Base-by-base conservation (phyloP, 345 rosid species). In the Turritis glabra region DNA sequence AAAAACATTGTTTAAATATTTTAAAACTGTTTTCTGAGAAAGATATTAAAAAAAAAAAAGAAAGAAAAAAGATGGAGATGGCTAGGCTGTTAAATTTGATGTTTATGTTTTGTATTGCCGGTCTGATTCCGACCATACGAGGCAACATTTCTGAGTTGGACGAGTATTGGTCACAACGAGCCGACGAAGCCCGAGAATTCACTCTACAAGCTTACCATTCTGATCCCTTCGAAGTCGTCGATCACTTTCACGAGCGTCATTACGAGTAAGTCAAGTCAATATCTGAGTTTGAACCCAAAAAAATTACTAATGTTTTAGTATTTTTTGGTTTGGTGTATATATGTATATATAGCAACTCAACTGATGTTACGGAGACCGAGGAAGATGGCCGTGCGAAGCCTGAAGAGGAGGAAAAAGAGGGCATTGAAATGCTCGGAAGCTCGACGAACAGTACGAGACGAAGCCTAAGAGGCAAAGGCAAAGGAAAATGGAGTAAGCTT, bases 161-260 rank as follows among this genome's bases (percentile, higher is more conserved):
- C 19, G 85, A 81, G 8, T 90, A 92, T 63, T 88, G 94, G 97
- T 69, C 71, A 35, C 18, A 58, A 46, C 76, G 79, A 13, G 85
- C 85, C 21, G 67, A 65, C 12, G 71, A 70, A 33, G 88, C 96
- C 32, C 40, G 53, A 12, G 61, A 81, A 9, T 72, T 74, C 14
- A 52, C 82, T 30, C 35, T 74, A 5, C 53, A 76, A 8, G 84
- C 96, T 3, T 92, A 80, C 29, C 41, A 71, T 44, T 84, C 89
- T 2, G 76, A 82, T n/a, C 97, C 97, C 19, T 61, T 66, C 46
- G 79, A 75, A 29, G 78, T 85, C 74, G 85, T 86, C 54, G 68
- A 73, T 2, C 76, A 78, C 18, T 72, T 89, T 55, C 86, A 88
- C 64, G 15, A 21, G 1, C 64, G 80, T 19, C 87, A 86, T 37